Evolutionary conservation across 202 grass and related monocot species (phyloP), one percentile per base, ranked within the genome.

Genomic region (Thinopyrum obtusiflorum): DNA sequence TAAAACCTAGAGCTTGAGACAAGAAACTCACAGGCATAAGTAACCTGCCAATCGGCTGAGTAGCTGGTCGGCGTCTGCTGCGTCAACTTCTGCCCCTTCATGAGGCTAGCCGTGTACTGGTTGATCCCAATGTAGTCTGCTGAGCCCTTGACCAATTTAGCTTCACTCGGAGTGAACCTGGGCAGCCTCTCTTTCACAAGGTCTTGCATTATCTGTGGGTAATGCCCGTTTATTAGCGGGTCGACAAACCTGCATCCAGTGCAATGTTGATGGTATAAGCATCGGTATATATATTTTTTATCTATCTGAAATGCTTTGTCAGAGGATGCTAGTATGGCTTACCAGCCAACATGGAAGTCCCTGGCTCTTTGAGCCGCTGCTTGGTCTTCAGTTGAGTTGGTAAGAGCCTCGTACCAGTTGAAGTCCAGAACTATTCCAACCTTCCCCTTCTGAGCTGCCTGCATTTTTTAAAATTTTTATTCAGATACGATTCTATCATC

Each of bases 291-390:
- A 13, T 76, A 26, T 75, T 39, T 47, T 59, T 59, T 59, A 55
- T 55, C 49, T 4, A 23, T 20, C 14, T 12, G 18, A 76, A 84
- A 31, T 17, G 23, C 20, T 63, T 15, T 26, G 13, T 51, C 20
- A 64, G 27, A 90, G 37, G 62, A 44, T 75, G 44, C 14, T 84
- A 55, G 8, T 60, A 47, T 61, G 37, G 61, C 53, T 90, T 88
- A 94, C 94, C 94, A 97, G 72, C 94, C 94, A 84, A 97, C 31
- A 77, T 94, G 92, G 84, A 94, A 97, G 86, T 97, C 94, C 66
- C 94, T 91, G 69, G 92, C 88, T 97, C 94, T 94, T 83, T 92
- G 90, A 59, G 90, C 94, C 1, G 94, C 94, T 80, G 81, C 92
- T 86, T 81, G 86, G 64, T 97, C 94, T 20, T 89, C 82, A 80